phyloP scores from a whole-genome alignment of 352 stramenopile species.

The Pythium apleroticum region DNA sequence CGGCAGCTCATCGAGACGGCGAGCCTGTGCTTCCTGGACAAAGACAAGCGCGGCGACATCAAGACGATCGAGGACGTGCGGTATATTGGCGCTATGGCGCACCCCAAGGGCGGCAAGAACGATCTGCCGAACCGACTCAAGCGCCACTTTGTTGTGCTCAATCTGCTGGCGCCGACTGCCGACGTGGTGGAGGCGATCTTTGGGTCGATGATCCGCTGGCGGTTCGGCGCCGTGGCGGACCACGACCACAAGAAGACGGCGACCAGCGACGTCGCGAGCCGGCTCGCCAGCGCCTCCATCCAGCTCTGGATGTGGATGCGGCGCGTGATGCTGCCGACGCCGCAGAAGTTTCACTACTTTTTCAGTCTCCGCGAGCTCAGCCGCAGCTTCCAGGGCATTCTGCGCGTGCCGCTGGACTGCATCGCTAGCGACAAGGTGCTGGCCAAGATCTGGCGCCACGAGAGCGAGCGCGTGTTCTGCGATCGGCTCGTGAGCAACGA shows the following conservation, averaged over 20 bases:
- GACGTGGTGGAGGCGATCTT: constrained; percentile 89
- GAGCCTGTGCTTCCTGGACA: constrained; percentile 78
- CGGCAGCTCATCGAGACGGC: constrained; percentile 70
- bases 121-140: constrained; percentile 90
- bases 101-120: constrained; percentile 65
- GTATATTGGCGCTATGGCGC: constrained; percentile 66
- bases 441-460: constrained; percentile 81
- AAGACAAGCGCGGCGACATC: constrained; percentile 81
- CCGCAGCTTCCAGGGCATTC: constrained; percentile 77
- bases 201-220: constrained; percentile 71
- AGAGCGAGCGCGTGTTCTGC: constrained; percentile 78
- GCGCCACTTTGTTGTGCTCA: constrained; percentile 89
- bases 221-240: constrained; percentile 36
- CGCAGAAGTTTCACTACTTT: constrained; percentile 83
- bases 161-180: constrained; percentile 67
- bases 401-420: constrained; percentile 56
- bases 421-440: constrained; percentile 50
- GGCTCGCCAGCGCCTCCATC: constrained; percentile 50
- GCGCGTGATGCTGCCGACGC: constrained; percentile 65
- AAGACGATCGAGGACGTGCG: constrained; percentile 71
- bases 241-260: constrained; percentile 27
- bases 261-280: constrained; percentile 45
- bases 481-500: constrained; percentile 73
- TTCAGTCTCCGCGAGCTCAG: constrained; percentile 79
- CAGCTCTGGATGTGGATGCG: constrained; percentile 72